These are phyloP conservation scores for Nitzschia sp. DNA, from an alignment of 108 stramenopile species.

Conservation along the genomic window DNA sequence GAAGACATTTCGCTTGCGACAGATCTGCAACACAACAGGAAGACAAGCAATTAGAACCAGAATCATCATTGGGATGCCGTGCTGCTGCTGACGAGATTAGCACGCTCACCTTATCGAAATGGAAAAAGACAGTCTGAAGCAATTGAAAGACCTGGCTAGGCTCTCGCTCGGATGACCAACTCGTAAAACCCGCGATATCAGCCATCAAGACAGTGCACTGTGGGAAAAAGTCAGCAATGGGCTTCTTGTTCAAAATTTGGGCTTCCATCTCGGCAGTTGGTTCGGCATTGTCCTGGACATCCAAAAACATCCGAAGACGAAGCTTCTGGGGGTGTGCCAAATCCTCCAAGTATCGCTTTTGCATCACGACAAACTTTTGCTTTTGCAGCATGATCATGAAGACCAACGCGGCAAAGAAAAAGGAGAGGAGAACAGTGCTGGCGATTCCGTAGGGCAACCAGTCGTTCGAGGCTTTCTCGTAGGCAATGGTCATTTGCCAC, in stretches of 20 bases:
- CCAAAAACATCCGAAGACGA: conserved; percentile 19
- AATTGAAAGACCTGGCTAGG: conserved; percentile 22
- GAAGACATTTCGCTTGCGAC: conserved; percentile 12
- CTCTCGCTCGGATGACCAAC: conserved; percentile 18
- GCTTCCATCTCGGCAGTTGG: conserved; percentile 6
- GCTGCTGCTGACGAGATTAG: neutral
- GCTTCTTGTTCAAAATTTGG: conserved; percentile 2
- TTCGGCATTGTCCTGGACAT: conserved; percentile 5
- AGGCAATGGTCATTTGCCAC: conserved; percentile 22
- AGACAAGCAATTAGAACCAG: neutral
- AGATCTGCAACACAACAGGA: neutral
- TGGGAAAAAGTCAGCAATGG: conserved; percentile 38
- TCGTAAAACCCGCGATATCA: conserved; percentile 16
- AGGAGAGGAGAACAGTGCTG: conserved; percentile 3
- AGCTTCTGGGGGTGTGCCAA: conserved; percentile 19
- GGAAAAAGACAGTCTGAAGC: conserved; percentile 16
- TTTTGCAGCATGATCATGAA: conserved; percentile 24
- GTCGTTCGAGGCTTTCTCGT: neutral
- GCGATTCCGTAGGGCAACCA: conserved; percentile 11
- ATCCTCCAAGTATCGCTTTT: conserved; percentile 22
- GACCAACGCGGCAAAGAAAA: conserved; percentile 6
- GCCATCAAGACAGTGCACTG: conserved; percentile 33
- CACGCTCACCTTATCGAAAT: conserved; percentile 6
- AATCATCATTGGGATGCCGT: too few species aligned
- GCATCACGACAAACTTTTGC: conserved; percentile 10